A percentile compares a stretch with the other conserved stretches of the same genome.
These are phyloP conservation scores for Clonostachys rhizophaga DNA, from an alignment of 2,329 filamentous ascomycete species.

Conservation along the genomic window DNA sequence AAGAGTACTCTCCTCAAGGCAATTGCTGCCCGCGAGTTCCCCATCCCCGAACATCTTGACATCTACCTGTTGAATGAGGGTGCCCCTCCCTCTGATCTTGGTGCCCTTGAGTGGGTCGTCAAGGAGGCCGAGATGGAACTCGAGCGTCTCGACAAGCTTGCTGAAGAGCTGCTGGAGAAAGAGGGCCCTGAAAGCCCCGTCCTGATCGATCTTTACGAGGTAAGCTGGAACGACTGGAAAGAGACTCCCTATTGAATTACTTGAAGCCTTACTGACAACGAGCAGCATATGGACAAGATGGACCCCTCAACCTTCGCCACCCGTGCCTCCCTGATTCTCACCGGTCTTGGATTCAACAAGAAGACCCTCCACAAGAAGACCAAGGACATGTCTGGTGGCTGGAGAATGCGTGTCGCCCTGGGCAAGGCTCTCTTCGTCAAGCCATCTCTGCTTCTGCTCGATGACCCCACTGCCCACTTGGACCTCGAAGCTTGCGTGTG, in stretches of 20 bases:
- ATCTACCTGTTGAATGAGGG: conserved; percentile 98
- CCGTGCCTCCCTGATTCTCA: conserved; percentile 92
- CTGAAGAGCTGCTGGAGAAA: conserved; percentile 86
- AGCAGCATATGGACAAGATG: conserved; percentile 95
- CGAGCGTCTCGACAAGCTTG: conserved; percentile 80
- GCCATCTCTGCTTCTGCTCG: conserved; percentile 89
- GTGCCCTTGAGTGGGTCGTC: conserved; percentile 96
- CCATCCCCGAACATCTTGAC: conserved; percentile 93
- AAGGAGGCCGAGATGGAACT: conserved; percentile 91
- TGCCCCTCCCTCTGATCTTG: conserved; percentile 81
- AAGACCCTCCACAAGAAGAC: conserved; percentile 97
- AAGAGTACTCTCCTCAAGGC: conserved; percentile 98
- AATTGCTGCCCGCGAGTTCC: conserved; percentile 89
- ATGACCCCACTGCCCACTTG: conserved; percentile 98
- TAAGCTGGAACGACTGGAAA: conserved; percentile 37
- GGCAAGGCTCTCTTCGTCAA: conserved; percentile 98
- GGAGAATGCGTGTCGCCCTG: conserved; percentile 98
- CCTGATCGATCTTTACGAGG: conserved; percentile 93
- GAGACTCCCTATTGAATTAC: not conserved
- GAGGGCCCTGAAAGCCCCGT: conserved; percentile 88
- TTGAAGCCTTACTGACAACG: conserved; percentile 10
- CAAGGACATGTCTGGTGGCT: conserved; percentile 99
- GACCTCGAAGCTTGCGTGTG: conserved; percentile 99
- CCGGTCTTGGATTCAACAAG: conserved; percentile 99
- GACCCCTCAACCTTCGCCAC: conserved; percentile 96